phyloP scores from a whole-genome alignment of 2,329 filamentous ascomycete genomes.

The Colletotrichum spinosum region DNA sequence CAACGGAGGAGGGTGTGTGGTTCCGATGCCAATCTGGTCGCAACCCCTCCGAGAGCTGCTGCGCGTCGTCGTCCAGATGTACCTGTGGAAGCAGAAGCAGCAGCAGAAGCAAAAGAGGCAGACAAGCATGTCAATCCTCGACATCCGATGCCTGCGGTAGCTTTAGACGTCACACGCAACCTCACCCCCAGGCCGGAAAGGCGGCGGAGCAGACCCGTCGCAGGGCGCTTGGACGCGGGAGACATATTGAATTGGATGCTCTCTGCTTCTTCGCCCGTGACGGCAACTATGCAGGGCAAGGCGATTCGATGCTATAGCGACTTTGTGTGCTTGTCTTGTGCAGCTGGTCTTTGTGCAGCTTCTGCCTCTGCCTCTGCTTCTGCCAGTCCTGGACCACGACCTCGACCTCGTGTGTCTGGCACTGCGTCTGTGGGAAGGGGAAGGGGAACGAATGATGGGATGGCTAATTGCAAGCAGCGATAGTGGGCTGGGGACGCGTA shows the following conservation, averaged over 20 bases:
- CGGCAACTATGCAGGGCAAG: no score
- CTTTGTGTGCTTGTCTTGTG: no score
- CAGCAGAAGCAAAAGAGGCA: no score
- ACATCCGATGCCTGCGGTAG: constrained; percentile 17
- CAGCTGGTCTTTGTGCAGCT: no score
- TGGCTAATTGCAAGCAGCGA: constrained; percentile 35
- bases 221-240: constrained; percentile 47
- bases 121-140: no score
- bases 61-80: constrained; percentile 15
- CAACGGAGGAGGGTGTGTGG: constrained; percentile 42
- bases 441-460: constrained; percentile 30
- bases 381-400: no score
- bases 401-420: no score
- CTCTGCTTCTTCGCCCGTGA: no score
- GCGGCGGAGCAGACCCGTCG: constrained; percentile 40
- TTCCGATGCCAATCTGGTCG: constrained; percentile 38
- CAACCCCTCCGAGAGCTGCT: constrained; percentile 1
- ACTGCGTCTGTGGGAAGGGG: constrained; percentile 2
- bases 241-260: constrained; percentile 35
- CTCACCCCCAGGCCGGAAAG: constrained; percentile 30
- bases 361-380: no score
- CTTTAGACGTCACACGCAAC: constrained; percentile 38
- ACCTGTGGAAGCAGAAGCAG: neutral
- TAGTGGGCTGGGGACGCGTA: constrained; percentile 28
- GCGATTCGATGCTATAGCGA: no score